Evolutionary conservation across 2,329 filamentous ascomycete species (phyloP), one percentile per base, ranked within the genome.

Genomic region (Scopulariopsis brevicaulis): DNA sequence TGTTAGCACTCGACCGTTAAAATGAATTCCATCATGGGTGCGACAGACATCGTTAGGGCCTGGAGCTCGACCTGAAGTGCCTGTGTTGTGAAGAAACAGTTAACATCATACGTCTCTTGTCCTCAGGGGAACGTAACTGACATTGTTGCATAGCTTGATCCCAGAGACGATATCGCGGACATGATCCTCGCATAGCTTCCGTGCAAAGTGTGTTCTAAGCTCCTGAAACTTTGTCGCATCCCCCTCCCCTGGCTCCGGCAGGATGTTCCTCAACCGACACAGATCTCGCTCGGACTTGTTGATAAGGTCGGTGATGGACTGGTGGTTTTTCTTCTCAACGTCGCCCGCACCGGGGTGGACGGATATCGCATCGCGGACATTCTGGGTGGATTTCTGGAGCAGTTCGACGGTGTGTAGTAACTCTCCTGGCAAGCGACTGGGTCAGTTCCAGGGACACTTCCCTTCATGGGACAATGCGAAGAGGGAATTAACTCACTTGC

Each of bases 81-180:
- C 54, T 55, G n/a, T 55, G 12, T n/a, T 24, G 18, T 4, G n/a
- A 4, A 11, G 10, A 24, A 50, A 20, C 12, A n/a, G 20, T 10
- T 14, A 22, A 24, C 7, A 11, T 3, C n/a, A 20, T 24, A 12
- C 22, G 18, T 22, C 46, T n/a, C 18, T 25, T 48, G 7, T n/a
- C 24, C 8, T 18, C 22, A 22, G 25, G 10, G 4, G n/a, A 18
- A 5, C 5, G 10, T 6, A 12, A 51, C 55, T 20, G 18, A 56
- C 55, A 18, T 12, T 35, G 50, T 56, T 56, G 55, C 55, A 56
- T 8, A 51, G 40, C n/a, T 34, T 56, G 43, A 56, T 56, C 12
- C 43, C 55, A 22, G 34, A 46, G 12, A 56, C 25, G n/a, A 56
- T 56, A 35, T 56, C 55, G 15, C 37, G 25, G n/a, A 51, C 55